Base-by-base conservation (phyloP, 805 yeast species). In the Ogataea ganodermae region DNA sequence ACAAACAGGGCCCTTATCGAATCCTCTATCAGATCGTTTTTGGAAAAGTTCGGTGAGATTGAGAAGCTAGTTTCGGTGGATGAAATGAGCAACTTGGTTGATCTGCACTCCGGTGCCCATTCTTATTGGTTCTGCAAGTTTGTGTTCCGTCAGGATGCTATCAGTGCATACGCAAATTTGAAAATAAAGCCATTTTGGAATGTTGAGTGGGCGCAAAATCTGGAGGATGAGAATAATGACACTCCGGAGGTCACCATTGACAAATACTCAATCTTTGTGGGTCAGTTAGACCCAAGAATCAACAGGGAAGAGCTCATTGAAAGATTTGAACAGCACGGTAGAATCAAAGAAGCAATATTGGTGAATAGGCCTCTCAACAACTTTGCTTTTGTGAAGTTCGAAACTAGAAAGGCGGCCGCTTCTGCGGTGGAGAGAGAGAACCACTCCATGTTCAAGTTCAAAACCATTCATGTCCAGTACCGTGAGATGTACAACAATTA, bases 141-240 rank as follows among this genome's bases (percentile, higher is more conserved):
- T 69, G 86, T 82, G 1, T 88, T 78, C 63, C 78, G 96, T 38
- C 95, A 87, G 62, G 96, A 89, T 65, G 96, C 96, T 10, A 86
- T 88, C 37, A 76, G 86, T 59, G 95, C 96, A 0, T 89, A 79
- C 70, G 90, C 94, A 2, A 78, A 76, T 56, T 70, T 85, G 51
- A 76, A 84, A 54, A 73, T 76, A 12, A 76, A 76, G 38, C 68
- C 73, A 6, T 66, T 68, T n/a, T 81, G 81, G 76, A 69, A 69
- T 36, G 86, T 84, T 35, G 89, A 86, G 58, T 89, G 96, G 96
- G 89, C 94, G 0, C 91, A 88, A 67, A 89, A 89, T 60, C 74
- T 89, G 37, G 90, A 82, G 40, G 78, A 75, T 28, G 67, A 63
- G 30, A 62, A 60, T 21, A 59, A 55, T n/a, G 61, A 62, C 30